These are phyloP conservation scores for Aureobasidium lini DNA, from an alignment of 2,329 filamentous ascomycete species.

Conservation along the genomic window DNA sequence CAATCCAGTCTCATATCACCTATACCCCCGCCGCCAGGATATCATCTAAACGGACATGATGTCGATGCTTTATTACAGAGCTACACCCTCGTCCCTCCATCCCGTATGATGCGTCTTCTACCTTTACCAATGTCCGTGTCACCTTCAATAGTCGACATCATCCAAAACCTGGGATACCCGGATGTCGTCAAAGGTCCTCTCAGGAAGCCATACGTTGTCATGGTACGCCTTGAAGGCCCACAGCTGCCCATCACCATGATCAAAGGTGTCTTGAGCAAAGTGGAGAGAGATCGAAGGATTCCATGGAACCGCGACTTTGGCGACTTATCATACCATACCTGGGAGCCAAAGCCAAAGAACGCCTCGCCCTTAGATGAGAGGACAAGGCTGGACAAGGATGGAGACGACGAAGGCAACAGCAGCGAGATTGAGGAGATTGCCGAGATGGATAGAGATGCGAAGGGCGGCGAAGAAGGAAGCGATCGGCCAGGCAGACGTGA, in stretches of 20 bases:
- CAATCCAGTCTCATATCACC: constrained; percentile 36
- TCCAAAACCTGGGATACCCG: constrained; percentile 30
- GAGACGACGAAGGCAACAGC: background rate
- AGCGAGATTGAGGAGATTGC: background rate
- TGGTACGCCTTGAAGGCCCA: constrained; percentile 27
- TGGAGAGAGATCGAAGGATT: constrained; percentile 13
- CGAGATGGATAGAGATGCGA: constrained; percentile 13
- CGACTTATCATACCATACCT: constrained; percentile 19
- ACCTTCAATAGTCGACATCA: constrained; percentile 25
- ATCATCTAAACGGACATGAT: constrained; percentile 41
- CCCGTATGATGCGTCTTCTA: constrained; percentile 21
- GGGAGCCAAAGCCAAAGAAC: constrained; percentile 18
- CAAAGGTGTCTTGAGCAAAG: constrained; percentile 18
- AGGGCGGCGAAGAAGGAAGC: constrained; percentile 18
- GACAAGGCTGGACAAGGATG: background rate
- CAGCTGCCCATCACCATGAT: constrained; percentile 24
- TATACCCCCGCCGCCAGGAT: constrained; percentile 36
- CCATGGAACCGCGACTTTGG: constrained; percentile 16
- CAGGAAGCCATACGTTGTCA: constrained; percentile 26
- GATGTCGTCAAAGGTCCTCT: constrained; percentile 21
- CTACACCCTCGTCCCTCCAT: constrained; percentile 44
- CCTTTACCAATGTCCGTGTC: constrained; percentile 20
- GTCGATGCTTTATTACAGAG: constrained; percentile 32
- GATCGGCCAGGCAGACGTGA: constrained; percentile 25
- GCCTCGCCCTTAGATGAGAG: background rate